These are phyloP conservation scores for Coemansia sp. DNA, from an alignment of 192 early-diverging fungal species.

Conservation along the genomic window DNA sequence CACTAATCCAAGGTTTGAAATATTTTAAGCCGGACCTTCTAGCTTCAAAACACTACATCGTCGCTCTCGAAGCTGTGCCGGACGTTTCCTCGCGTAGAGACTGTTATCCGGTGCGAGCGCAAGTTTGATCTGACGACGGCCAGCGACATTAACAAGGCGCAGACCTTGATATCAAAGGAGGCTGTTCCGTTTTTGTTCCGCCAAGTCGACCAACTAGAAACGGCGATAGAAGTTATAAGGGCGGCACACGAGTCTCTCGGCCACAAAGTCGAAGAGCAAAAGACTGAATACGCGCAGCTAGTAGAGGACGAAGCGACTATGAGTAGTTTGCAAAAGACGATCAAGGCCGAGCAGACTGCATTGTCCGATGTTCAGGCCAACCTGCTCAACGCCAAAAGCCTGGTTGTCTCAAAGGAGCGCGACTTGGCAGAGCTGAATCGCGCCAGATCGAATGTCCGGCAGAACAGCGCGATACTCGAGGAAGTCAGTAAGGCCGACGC, in stretches of 20 bases:
- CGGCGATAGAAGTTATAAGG: constrained; percentile 37
- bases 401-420: constrained; percentile 39
- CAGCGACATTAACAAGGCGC: constrained; percentile 50
- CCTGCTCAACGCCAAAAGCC: constrained; percentile 39
- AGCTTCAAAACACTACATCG: constrained; percentile 25
- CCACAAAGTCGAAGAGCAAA: constrained; percentile 29
- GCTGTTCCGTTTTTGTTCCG: constrained; percentile 51
- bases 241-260: constrained; percentile 35
- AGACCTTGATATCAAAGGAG: constrained; percentile 46
- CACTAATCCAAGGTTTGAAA: too few species aligned
- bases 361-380: constrained; percentile 40
- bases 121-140: constrained; percentile 49
- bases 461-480: constrained; percentile 22
- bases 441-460: constrained; percentile 8
- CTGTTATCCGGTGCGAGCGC: constrained; percentile 44
- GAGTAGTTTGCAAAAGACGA: constrained; percentile 14
- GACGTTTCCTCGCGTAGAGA: constrained; percentile 43
- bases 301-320: constrained; percentile 28
- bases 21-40: too few species aligned
- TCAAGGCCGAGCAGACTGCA: constrained; percentile 22
- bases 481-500: constrained; percentile 37
- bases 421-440: constrained; percentile 40
- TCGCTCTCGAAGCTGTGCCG: constrained; percentile 28
- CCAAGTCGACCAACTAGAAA: constrained; percentile 49
- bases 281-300: constrained; percentile 31